Conservation (phyloP, 257 asterid species). For the Anisodus tanguticus region DNA sequence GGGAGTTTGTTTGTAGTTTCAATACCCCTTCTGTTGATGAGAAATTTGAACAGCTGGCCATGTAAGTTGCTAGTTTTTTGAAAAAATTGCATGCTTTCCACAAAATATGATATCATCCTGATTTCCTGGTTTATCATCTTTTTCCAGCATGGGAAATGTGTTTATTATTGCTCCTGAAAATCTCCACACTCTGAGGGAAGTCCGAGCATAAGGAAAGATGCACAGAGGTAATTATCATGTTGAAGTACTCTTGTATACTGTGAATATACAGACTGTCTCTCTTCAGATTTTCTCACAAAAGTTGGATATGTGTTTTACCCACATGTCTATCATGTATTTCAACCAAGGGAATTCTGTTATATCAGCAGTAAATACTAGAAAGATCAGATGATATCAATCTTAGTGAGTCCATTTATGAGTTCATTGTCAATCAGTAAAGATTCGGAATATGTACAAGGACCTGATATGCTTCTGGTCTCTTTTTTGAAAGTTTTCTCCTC, state of each 20-base stretch:
- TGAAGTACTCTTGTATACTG: conserved; percentile 13
- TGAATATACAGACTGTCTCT: not conserved
- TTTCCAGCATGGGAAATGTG: conserved; percentile 60
- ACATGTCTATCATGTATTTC: not conserved
- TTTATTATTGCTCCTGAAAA: conserved; percentile 95
- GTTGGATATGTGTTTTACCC: not conserved
- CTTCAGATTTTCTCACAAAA: not conserved
- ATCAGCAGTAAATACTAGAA: conserved; percentile 1
- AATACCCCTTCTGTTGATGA: conserved; percentile 98
- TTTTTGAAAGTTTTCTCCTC: not conserved
- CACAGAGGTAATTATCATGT: conserved; percentile 70
- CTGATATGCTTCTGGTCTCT: not conserved
- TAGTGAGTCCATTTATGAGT: not conserved
- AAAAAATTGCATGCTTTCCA: conserved; percentile 25
- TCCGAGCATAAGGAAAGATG: conserved; percentile 97
- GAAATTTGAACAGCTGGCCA: conserved; percentile 91
- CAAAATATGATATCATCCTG: conserved; percentile 16
- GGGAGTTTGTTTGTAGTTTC: conserved; percentile 94
- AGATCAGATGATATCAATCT: not conserved
- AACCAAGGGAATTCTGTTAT: not conserved
- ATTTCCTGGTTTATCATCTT: conserved; percentile 31
- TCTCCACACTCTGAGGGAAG: conserved; percentile 89
- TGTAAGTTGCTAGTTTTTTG: conserved; percentile 58
- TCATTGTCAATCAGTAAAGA: not conserved
- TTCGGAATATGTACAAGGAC: not conserved